Evolutionary conservation across 139 green algal genomes (phyloP), one percentile per base, ranked within the genome.

Genomic region (Picochlorum costavermella): DNA sequence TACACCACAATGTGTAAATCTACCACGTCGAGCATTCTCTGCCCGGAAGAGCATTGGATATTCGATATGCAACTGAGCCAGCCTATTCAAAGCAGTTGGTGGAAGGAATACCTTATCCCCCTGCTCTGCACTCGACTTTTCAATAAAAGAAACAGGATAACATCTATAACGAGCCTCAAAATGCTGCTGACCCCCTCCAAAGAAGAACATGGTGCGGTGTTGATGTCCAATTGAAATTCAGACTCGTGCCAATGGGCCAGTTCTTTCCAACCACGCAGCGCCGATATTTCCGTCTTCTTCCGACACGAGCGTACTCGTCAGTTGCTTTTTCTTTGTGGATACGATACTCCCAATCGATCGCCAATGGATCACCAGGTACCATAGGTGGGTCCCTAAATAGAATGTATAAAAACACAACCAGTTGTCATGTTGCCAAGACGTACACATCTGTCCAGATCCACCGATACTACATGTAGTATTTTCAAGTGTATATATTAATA

Each of bases 41-140:
- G 97, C 69, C 30, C 61, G 58, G 74, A 99, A 99, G 4, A 98
- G 84, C 94, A 99, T 99, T 1, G 94, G 94, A 65, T 98, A 98
- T 46, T 99, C 92, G 33, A 98, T 89, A 60, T 94, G 86, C 40
- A 98, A 76, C 1, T 86, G 90, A 10, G 93, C 85, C 13, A 98
- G 82, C 8, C 84, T 67, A 67, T 98, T 86, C 50, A 99, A 80
- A 0, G 93, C 94, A 10, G 90, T 97, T 2, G 93, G 88, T 0
- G 93, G 93, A 60, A 99, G 74, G 63, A 99, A 95, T 10, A 98
- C 86, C 70, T 97, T 98, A 73, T 97, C 89, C 6, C 88, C 90
- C 43, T 85, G 80, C 56, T 96, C 90, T 2, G 88, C 85, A 3
- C 83, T 78, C 14, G 77, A 64, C 68, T 95, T 97, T 67, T 96